Base-by-base conservation (phyloP, 176 grass and related monocot species). In the bread wheat (Triticum aestivum) region DNA sequence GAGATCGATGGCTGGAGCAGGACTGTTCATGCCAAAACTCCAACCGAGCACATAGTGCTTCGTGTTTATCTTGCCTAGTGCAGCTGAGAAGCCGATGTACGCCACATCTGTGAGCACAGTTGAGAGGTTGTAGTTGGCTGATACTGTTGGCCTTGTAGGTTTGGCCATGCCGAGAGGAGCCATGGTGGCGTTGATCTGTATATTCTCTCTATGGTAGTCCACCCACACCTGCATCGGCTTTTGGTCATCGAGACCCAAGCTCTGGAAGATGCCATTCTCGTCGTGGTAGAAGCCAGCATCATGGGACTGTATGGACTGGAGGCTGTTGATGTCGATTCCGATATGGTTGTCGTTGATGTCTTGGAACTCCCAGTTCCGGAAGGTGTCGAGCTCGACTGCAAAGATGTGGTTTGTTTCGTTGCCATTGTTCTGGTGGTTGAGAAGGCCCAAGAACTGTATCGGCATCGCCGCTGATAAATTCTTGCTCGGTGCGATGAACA, bases 191-290 rank as follows among this genome's bases (percentile, higher is more conserved):
- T 89, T 13, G 9, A 89, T 58, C 30, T 44, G 38, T 26, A 51
- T 75, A 4, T 32, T 27, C 20, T 67, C 58, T 3, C 56, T 59
- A 7, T 89, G 75, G 4, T 89, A 89, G 15, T 84, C 87, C 23
- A 89, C 75, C 87, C 76, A 89, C 14, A 80, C 77, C 71, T 89
- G 87, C 76, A 89, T 80, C 3, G 76, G 14, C 78, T 80, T 9
- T n/a, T 69, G 66, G 58, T 58, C 49, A 61, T 33, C 58, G 35
- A 89, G 75, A 45, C 54, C 8, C 38, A 54, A 18, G 51, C 6
- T 54, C 45, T 21, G 26, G 67, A 84, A 85, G n/a, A 11, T 21
- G 8, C 59, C 42, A 59, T 37, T 64, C 10, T 66, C 13, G 32
- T 85, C 67, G 3, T 78, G 30, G 10, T 56, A 89, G 38, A 84